Base-by-base conservation (phyloP, 2,329 filamentous ascomycete genomes). In the Penicillium italicum region DNA sequence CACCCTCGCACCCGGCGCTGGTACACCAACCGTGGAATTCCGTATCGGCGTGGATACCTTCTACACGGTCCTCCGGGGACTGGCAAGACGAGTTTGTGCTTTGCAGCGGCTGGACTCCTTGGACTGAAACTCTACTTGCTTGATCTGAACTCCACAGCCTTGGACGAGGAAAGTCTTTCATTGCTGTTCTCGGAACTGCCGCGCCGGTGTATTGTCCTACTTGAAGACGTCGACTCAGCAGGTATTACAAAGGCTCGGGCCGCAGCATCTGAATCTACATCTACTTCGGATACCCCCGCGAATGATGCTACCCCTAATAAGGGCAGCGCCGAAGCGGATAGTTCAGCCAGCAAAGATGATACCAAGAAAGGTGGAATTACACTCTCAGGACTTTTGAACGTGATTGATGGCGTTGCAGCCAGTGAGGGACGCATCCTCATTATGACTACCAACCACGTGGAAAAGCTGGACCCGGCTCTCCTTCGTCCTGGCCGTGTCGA, bases 1-100 rank as follows among this genome's bases (percentile, higher is more conserved):
- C 77, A 82, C 45, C 81, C 80, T 0, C 67, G 72, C 4, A 80
- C 76, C 16, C 74, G 77, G 2, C 60, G 85, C n/a, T 96, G 90
- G 90, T 96, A 96, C 45, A 68, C 86, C 0, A 88, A 90, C 62
- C 82, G 90, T 7, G 91, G 91, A 0, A 93, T 96, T 30, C 91
- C 91, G 0, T 95, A 95, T 69, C 83, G 91, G 14, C 82, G 91
- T 5, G 91, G 91, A 0, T 96, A 94, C 66, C 81, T 96, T 0
- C 84, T 96, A 16, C 80, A 92, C 61, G 91, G 91, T 0, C 89
- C 90, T 0, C 89, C 89, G 0, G 89, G 90, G 0, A 92, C 89
- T 0, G 89, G 90, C 14, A 94, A 93, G 72, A 88, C 85, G 42
- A 88, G 85, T 43, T 78, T 91, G 1, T 86, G 83, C 60, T 80